A percentile compares a stretch with the other conserved stretches of the same genome.
These are phyloP conservation scores for Rubroshorea leprosula DNA, from an alignment of 345 rosid genomes.

Conservation along the genomic window DNA sequence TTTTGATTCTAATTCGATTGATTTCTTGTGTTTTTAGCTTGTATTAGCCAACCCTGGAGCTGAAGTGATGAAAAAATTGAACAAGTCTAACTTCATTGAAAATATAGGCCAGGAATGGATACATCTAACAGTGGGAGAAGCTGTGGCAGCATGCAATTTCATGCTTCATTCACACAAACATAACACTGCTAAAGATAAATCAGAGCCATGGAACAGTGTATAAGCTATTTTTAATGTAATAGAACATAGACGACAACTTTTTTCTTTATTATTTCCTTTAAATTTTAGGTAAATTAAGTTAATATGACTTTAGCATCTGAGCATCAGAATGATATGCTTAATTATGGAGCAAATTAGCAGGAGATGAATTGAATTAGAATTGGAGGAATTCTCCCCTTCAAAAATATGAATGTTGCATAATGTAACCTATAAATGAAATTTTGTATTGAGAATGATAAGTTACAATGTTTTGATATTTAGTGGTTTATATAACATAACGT, in stretches of 20 bases:
- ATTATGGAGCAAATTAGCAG: background rate
- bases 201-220: slow-evolving; percentile 36
- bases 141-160: slow-evolving; percentile 74
- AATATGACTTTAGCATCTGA: background rate
- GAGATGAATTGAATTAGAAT: background rate
- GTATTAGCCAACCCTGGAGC: slow-evolving; percentile 84
- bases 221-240: slow-evolving; percentile 5
- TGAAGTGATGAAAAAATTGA: slow-evolving; percentile 85
- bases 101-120: slow-evolving; percentile 74
- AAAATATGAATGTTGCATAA: no score
- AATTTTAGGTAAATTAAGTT: background rate
- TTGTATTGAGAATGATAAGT: no score
- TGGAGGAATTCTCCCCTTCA: no score
- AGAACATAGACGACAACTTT: background rate
- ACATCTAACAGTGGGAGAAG: slow-evolving; percentile 77
- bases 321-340: background rate
- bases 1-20: background rate
- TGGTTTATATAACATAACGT: no score
- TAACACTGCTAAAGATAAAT: slow-evolving; percentile 23
- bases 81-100: slow-evolving; percentile 60
- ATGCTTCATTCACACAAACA: slow-evolving; percentile 60
- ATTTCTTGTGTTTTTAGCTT: slow-evolving; percentile 31
- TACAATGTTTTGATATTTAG: no score
- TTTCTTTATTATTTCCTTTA: background rate
- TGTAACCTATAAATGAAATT: no score